Conservation (phyloP, 345 rosid genomes). For the Brassica incana region DNA sequence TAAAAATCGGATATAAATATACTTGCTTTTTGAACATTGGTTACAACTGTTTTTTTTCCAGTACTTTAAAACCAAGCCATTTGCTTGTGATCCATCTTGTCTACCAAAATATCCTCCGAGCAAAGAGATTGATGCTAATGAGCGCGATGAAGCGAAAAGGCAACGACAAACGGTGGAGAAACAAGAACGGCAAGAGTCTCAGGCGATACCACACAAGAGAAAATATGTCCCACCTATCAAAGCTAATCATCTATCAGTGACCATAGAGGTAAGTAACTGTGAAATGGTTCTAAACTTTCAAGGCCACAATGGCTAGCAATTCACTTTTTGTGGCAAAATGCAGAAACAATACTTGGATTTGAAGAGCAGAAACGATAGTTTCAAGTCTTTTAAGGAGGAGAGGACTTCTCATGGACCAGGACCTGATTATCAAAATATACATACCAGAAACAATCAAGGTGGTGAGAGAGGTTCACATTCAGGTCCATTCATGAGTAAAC, state of each 20-base stretch:
- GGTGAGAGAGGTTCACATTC: slow-evolving; percentile 34
- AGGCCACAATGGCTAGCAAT: background rate
- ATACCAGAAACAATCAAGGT: slow-evolving; percentile 6
- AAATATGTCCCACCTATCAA: slow-evolving; percentile 24
- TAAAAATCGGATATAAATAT: too few relatives aligned
- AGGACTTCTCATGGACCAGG: slow-evolving; percentile 14
- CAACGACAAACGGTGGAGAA: slow-evolving; percentile 31
- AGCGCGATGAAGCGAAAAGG: slow-evolving; percentile 74
- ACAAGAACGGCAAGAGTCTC: slow-evolving; percentile 28
- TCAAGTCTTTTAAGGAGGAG: slow-evolving; percentile 33
- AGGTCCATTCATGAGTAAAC: slow-evolving; percentile 34
- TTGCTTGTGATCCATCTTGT: slow-evolving; percentile 82
- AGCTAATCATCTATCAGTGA: slow-evolving; percentile 17
- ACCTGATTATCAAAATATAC: background rate
- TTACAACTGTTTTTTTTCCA: slow-evolving; percentile 31
- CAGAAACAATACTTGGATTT: slow-evolving; percentile 34
- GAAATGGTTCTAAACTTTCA: background rate
- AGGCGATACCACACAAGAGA: slow-evolving; percentile 21
- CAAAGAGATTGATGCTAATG: slow-evolving; percentile 93
- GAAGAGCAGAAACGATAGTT: slow-evolving; percentile 27
- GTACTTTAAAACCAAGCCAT: slow-evolving; percentile 84
- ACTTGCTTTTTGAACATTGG: background rate
- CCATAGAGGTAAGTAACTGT: slow-evolving; percentile 35
- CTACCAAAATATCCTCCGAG: slow-evolving; percentile 94
- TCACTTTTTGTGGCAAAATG: slow-evolving; percentile 14